Evolutionary conservation across 768 basidiomycete genomes (phyloP).

Genomic region (Russula foetens): DNA sequence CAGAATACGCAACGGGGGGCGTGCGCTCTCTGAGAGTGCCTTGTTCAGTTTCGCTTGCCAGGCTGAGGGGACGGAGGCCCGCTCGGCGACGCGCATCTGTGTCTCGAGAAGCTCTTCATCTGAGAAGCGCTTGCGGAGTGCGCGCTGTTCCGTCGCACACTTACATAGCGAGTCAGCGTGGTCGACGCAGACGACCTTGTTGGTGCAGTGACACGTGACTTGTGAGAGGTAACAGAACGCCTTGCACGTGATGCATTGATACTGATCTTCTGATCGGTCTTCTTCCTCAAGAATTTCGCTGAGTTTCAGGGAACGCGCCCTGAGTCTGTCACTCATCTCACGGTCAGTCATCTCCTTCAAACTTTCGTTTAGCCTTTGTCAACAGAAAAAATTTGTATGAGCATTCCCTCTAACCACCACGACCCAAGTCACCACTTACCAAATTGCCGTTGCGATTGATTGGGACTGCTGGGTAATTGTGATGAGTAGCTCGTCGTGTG

Average conservation of each 20-base stretch:
- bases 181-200: conserved; percentile 75
- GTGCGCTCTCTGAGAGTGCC: conserved; percentile 56
- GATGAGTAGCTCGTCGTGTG: conserved; percentile 92
- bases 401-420: neutral
- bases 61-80: conserved; percentile 61
- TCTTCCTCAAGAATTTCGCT: conserved; percentile 64
- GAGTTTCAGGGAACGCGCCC: conserved; percentile 51
- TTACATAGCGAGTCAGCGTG: conserved; percentile 74
- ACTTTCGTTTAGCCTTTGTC: conserved; percentile 69
- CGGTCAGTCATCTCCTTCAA: conserved; percentile 84
- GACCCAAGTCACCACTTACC: conserved; percentile 48
- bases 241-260: conserved; percentile 92
- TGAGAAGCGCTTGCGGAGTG: conserved; percentile 72
- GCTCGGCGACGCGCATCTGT: conserved; percentile 54
- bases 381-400: conserved; percentile 3
- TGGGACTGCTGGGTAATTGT: conserved; percentile 96
- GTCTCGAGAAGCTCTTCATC: conserved; percentile 70
- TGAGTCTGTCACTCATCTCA: conserved; percentile 61
- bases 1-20: conserved; percentile 69
- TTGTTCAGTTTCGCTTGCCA: conserved; percentile 70
- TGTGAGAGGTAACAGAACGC: conserved; percentile 94
- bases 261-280: conserved; percentile 88
- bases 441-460: conserved; percentile 86
- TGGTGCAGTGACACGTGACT: conserved; percentile 73
- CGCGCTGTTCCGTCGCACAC: conserved; percentile 46